Evolutionary conservation across 2,329 filamentous ascomycete genomes (phyloP), one percentile per base, ranked within the genome.

Genomic region (Talaromyces funiculosus): DNA sequence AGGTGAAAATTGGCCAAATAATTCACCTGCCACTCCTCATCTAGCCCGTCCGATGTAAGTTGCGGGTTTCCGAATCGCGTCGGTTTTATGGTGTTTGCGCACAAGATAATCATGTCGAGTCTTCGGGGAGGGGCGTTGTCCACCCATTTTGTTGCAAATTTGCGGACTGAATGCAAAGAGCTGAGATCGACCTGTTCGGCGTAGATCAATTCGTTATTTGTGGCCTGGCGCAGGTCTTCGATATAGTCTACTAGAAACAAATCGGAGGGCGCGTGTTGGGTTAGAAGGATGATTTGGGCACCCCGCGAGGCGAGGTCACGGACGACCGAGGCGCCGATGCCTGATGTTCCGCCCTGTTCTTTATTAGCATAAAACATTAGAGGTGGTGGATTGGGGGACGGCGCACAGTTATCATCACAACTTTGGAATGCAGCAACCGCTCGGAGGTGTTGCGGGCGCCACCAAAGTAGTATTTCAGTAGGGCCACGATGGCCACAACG

Each of bases 101-200:
- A 96, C 18, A 99, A 82, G 20, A 99, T 84, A 51, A 99, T 80
- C 86, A 93, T 92, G 73, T 99, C 94, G 6, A 99, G 79, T 53
- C 95, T 82, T 60, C 95, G 83, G 8, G 92, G 90, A 2, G 94
- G 93, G 22, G 90, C 85, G 73, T 97, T 97, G 74, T 99, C 93
- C 66, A 99, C 91, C 93, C 95, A 99, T 78, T 91, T 93, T 0
- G 94, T 99, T 12, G 94, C 94, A 73, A 99, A 99, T 64, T 87
- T 83, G 40, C 94, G 89, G 67, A 99, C 88, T 73, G 90, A 95
- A 73, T 96, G 86, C n/a, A 99, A 80, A 16, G 89, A 93, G 12
- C 88, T 79, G 29, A 99, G 84, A 71, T 99, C 92, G 67, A 96
- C 91, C 76, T 96, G 90, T 75, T 99, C 94, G 62, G 94, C 92